phyloP scores from a whole-genome alignment of 805 yeast genomes.

The Kregervanrija pseudodelftensis region DNA sequence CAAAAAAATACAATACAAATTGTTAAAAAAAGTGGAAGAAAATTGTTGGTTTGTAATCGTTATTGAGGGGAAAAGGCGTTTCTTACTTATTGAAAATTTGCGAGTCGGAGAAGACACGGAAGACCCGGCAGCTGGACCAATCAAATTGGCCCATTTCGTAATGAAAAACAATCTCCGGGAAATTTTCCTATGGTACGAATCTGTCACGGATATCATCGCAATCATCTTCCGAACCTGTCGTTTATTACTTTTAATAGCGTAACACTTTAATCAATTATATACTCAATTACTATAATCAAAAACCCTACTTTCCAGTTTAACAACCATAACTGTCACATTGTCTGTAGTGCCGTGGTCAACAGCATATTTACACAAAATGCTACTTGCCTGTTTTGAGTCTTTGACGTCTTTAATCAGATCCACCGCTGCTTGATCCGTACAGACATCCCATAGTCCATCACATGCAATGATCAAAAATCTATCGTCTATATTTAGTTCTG shows the following conservation, averaged over 20 bases:
- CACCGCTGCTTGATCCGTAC: slow-evolving; percentile 79
- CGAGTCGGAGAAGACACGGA: no score
- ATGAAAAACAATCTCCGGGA: no score
- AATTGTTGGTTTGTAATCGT: no score
- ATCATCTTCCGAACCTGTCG: no score
- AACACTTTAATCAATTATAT: background rate
- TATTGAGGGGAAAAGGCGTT: no score
- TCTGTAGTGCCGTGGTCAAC: slow-evolving; percentile 77
- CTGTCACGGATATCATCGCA: no score
- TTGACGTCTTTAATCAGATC: slow-evolving; percentile 48
- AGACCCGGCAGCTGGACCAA: no score
- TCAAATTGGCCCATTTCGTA: no score
- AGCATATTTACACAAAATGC: slow-evolving; percentile 62
- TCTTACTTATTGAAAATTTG: no score
- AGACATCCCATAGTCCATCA: slow-evolving; percentile 96
- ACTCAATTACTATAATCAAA: slow-evolving; percentile 23
- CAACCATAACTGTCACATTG: slow-evolving; percentile 90
- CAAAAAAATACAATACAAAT: no score
- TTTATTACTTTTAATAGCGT: background rate
- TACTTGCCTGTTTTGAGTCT: slow-evolving; percentile 63
- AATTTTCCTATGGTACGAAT: no score
- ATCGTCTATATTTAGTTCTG: slow-evolving; percentile 60
- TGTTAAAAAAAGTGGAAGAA: no score
- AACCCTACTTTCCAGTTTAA: slow-evolving; percentile 43
- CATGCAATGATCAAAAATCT: slow-evolving; percentile 86